Conservation (phyloP, 2,329 filamentous ascomycete genomes). For the Cladophialophora bantiana region DNA sequence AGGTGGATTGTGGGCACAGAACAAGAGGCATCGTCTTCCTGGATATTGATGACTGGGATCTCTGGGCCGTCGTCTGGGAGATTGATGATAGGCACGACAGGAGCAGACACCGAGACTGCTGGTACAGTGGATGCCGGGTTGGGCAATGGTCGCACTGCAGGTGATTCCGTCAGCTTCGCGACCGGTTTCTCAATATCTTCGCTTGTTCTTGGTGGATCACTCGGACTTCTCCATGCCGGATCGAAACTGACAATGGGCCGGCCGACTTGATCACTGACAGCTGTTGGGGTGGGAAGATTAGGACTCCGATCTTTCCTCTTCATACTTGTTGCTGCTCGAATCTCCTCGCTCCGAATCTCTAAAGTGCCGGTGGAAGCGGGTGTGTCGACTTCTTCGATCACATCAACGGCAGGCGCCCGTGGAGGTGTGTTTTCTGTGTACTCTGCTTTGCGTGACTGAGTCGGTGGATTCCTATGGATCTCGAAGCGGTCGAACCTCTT, state of each 20-base stretch:
- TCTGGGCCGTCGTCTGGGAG: constrained; percentile 18
- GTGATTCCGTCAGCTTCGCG: constrained; percentile 36
- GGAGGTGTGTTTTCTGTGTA: constrained; percentile 72
- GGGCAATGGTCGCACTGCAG: constrained; percentile 23
- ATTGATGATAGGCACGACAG: constrained; percentile 21
- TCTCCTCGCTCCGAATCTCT: constrained; percentile 85
- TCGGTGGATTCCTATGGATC: constrained; percentile 83
- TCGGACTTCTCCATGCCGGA: constrained; percentile 70
- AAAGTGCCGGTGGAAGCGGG: constrained; percentile 74
- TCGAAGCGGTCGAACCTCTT: constrained; percentile 66
- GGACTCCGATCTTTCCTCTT: constrained; percentile 82
- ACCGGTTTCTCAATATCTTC: constrained; percentile 38
- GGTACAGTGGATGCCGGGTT: constrained; percentile 44
- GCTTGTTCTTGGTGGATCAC: constrained; percentile 49
- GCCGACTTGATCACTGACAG: constrained; percentile 87
- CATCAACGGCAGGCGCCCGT: constrained; percentile 38
- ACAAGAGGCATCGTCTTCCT: constrained; percentile 5
- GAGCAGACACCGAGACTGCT: constrained; percentile 4
- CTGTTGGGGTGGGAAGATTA: constrained; percentile 85
- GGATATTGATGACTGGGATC: constrained; percentile 19
- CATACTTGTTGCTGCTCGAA: constrained; percentile 89
- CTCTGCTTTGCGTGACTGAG: constrained; percentile 78
- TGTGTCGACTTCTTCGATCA: constrained; percentile 47
- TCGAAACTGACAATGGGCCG: constrained; percentile 98
- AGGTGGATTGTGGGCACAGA: constrained; percentile 25